These are phyloP conservation scores for Tuctoria greenei DNA, from an alignment of 176 grass and related monocot genomes.

Conservation along the genomic window DNA sequence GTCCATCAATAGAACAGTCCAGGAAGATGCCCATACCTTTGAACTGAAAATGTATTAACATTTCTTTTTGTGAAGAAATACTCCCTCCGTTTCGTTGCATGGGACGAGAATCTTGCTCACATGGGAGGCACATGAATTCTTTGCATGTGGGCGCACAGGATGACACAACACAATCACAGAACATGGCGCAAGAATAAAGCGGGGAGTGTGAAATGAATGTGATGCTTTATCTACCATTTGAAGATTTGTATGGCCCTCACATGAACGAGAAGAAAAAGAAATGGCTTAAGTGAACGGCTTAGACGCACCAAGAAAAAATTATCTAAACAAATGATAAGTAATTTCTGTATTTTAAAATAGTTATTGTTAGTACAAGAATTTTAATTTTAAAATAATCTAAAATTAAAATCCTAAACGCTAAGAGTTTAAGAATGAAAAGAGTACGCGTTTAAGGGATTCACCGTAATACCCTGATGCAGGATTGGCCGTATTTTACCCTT, in stretches of 20 bases:
- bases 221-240: constrained; percentile 18
- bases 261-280: background rate
- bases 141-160: background rate
- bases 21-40: background rate
- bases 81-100: too few species aligned
- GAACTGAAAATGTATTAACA: constrained; percentile 6
- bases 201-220: constrained; percentile 19
- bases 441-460: too few species aligned
- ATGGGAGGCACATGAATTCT: too few species aligned
- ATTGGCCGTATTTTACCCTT: too few species aligned
- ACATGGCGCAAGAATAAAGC: constrained; percentile 46
- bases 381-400: too few species aligned
- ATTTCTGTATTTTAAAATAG: too few species aligned
- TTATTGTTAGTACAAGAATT: too few species aligned
- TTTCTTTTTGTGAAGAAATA: background rate
- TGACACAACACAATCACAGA: constrained; percentile 9
- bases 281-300: constrained; percentile 12
- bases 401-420: too few species aligned
- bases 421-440: too few species aligned
- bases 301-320: background rate
- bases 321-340: background rate
- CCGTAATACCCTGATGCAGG: too few species aligned
- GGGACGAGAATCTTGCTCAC: constrained; percentile 49
- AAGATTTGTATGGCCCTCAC: constrained; percentile 9
- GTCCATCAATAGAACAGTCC: too few species aligned